These are phyloP conservation scores for Eragrostis tef DNA, from an alignment of 202 grass and related monocot genomes.

Conservation along the genomic window DNA sequence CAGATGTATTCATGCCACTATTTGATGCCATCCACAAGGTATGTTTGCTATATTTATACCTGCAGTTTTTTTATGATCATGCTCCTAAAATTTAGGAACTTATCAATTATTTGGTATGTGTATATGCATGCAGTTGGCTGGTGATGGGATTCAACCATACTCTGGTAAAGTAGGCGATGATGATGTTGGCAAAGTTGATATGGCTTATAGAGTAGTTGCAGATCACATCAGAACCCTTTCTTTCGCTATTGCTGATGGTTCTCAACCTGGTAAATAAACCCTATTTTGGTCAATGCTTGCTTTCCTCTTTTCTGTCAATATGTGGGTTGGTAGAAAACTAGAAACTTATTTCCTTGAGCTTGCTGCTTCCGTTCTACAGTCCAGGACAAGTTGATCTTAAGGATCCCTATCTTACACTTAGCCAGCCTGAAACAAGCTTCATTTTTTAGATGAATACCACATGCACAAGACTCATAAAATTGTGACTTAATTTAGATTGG, in stretches of 20 bases:
- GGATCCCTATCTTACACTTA: background rate
- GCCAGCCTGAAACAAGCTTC: conserved; percentile 3
- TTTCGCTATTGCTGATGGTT: conserved; percentile 93
- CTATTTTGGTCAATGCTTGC: conserved; percentile 8
- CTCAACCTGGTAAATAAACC: conserved; percentile 64
- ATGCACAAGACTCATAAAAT: background rate
- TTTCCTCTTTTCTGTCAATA: background rate
- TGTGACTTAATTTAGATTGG: conserved; percentile 1
- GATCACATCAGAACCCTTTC: conserved; percentile 97
- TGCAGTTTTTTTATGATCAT: conserved; percentile 39
- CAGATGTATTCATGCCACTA: conserved; percentile 82
- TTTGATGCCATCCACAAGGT: conserved; percentile 94
- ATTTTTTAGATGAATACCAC: background rate
- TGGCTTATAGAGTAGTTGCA: conserved; percentile 97
- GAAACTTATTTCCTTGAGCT: background rate
- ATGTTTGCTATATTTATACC: conserved; percentile 17
- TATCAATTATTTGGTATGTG: conserved; percentile 29
- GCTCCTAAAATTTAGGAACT: conserved; percentile 29
- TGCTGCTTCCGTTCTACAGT: background rate
- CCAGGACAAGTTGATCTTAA: background rate
- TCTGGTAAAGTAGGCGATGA: conserved; percentile 72
- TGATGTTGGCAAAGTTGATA: conserved; percentile 89
- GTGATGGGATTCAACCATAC: conserved; percentile 63
- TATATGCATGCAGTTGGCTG: conserved; percentile 60
- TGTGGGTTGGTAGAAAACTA: background rate